Base-by-base conservation (phyloP, 495 filamentous ascomycete genomes). In the Aspergillus mulundensis region DNA sequence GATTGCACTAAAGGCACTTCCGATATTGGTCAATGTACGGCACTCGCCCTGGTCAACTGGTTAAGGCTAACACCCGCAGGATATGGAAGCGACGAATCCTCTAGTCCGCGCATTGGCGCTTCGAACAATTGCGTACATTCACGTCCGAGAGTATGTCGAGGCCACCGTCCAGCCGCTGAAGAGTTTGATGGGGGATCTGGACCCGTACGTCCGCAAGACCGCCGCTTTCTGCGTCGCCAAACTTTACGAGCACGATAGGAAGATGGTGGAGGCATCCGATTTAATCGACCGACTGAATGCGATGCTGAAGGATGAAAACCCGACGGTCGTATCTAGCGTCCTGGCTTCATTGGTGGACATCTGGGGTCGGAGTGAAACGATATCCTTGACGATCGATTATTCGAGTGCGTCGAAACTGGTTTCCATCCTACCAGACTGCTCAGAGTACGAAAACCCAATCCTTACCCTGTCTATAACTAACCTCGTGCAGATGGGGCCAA, bases 381-480 rank as follows among this genome's bases (percentile, higher is more conserved):
- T 99, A 71, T 97, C 96, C 61, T 83, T 99, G 46, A 97, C 95
- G 2, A 97, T 99, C 61, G 94, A 99, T 70, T 96, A 97, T 69
- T 84, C 83, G 51, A 97, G 95, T 70, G 94, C 94, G 14, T 96
- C 91, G 42, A 99, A 97, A 75, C 88, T 99, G 75, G 91, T 97
- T 14, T 91, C 95, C 56, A 97, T 99, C 50, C 62, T 99, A 44
- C 85, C 95, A 15, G 95, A 97, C 64, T 97, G 94, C 72, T 97
- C 95, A 16, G 94, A 99, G 90, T 96, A 81, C 51, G 87, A 38
- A 11, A 15, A 40, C 12, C 46, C 46, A 16, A 30, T 6, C 0
- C 20, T 19, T 49, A 3, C 7, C 12, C 32, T 36, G 32, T 48
- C 19, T 12, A 20, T 1, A 10, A 41, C 70, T 81, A 63, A 80